phyloP scores from a whole-genome alignment of 345 rosid species.

The Hibiscus tridactylites region DNA sequence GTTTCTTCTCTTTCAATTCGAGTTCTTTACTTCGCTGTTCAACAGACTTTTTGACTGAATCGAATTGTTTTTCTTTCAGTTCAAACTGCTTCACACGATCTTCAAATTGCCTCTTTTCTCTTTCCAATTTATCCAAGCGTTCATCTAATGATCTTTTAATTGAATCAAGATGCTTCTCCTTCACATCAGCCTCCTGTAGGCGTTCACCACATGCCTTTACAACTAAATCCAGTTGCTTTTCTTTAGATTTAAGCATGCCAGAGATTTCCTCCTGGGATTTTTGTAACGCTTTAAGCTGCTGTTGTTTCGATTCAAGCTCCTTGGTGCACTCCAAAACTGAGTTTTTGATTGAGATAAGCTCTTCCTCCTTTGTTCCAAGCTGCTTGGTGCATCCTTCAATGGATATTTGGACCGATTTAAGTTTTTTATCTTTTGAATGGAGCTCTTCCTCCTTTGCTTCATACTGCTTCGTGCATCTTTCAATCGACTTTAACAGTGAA shows the following conservation, averaged over 20 bases:
- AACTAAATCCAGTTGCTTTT: conserved; percentile 6
- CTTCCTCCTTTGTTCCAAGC: conserved; percentile 7
- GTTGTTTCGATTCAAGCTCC: conserved; percentile 7
- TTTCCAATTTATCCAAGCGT: background rate
- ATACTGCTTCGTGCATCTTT: conserved; percentile 14
- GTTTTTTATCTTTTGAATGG: conserved; percentile 9
- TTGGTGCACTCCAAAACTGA: conserved; percentile 6
- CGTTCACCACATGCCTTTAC: background rate
- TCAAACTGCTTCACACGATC: conserved; percentile 22
- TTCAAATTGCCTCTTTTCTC: background rate
- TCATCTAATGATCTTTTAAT: conserved; percentile 16
- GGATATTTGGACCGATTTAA: conserved; percentile 17
- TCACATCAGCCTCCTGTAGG: conserved; percentile 16
- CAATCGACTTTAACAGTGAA: conserved; percentile 9
- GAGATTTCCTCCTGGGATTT: background rate
- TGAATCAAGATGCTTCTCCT: conserved; percentile 15
- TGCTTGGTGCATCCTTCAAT: conserved; percentile 16
- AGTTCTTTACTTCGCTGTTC: conserved; percentile 11
- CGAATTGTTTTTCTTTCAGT: conserved; percentile 12
- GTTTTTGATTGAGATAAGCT: conserved; percentile 11
- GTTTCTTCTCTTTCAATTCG: conserved; percentile 16
- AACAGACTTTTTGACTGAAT: background rate
- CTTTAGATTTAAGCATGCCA: conserved; percentile 7
- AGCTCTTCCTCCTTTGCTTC: conserved; percentile 5
- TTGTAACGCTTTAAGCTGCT: background rate